Evolutionary conservation across 2,329 filamentous ascomycete genomes (phyloP), one percentile per base, ranked within the genome.

Genomic region (Biscogniauxia sp.): DNA sequence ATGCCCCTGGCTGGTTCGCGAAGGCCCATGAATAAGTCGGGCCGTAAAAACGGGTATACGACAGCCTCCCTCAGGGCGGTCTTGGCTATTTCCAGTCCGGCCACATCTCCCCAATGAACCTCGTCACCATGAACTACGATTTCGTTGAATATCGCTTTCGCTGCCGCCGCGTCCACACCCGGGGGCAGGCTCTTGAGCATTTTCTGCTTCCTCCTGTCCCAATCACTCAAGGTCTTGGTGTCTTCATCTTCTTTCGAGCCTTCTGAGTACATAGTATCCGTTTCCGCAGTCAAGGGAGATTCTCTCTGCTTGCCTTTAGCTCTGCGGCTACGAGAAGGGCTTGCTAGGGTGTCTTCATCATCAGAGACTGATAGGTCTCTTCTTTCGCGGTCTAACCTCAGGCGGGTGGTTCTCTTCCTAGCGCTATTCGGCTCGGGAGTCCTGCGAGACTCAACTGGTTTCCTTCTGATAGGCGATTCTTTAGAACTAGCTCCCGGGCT

Each of bases 81-180:
- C 73, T 99, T 99, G 37, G 95, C 95, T 57, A 90, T 84, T 55
- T 97, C 91, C 3, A 99, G 79, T 0, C 95, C 95, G 0, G 95
- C 93, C 59, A 99, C 90, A 72, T 99, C 95, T 54, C 87, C 85
- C 95, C 95, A 99, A 69, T 91, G 92, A 1, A 99, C 95, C 72
- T 96, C 91, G 69, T 99, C 95, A 6, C 95, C 95, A 64, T 94
- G 87, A 15, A 98, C 89, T 2, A 99, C 90, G 61, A 99, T 96
- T 67, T 99, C 95, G 70, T 97, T 97, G 60, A 98, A 82, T 28
- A 99, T 97, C 64, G 97, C 92, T 70, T 91, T 91, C 0, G 94
- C 95, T 3, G 93, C 91, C 25, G 83, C 80, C 66, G 89, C 85
- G 71, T 99, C 95, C 2, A 97, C 86, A 0, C 93, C 93, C 57